These are phyloP conservation scores for Acorus calamus DNA, from an alignment of 106 monocot genomes.

Conservation along the genomic window DNA sequence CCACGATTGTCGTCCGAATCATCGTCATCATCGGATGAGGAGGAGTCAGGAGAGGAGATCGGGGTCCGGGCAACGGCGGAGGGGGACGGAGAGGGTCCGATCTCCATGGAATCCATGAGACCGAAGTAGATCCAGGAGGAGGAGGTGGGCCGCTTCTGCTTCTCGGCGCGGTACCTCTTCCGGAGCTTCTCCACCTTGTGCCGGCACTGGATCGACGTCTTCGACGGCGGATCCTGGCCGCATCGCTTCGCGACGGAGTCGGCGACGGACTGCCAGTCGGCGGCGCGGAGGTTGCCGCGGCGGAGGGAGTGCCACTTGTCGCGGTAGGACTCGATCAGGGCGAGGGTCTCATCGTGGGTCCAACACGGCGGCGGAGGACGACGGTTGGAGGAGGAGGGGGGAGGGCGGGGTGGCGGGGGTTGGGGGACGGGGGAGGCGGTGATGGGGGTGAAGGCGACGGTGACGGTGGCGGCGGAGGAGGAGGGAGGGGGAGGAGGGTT, in stretches of 20 bases:
- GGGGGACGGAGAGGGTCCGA: background rate
- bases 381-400: conserved; percentile 24
- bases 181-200: conserved; percentile 99
- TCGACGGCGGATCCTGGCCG: conserved; percentile 27
- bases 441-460: conserved; percentile 7
- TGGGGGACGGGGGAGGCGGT: background rate
- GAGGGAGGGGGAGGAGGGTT: conserved; percentile 6
- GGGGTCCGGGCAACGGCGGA: background rate
- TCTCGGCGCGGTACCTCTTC: conserved; percentile 73
- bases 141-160: conserved; percentile 23
- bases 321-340: conserved; percentile 76
- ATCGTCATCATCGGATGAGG: too few species aligned
- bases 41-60: background rate
- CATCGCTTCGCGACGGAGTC: conserved; percentile 42
- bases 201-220: conserved; percentile 96
- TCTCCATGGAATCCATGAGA: conserved; percentile 52
- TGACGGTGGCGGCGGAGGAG: conserved; percentile 4
- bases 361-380: conserved; percentile 86
- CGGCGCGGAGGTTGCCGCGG: conserved; percentile 65
- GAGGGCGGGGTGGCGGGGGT: background rate
- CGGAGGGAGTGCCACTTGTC: conserved; percentile 71
- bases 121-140: conserved; percentile 77
- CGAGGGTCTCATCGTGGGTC: conserved; percentile 81
- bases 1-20: too few species aligned
- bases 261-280: conserved; percentile 87